Evolutionary conservation across 2,329 filamentous ascomycete genomes (phyloP), one percentile per base, ranked within the genome.

Genomic region (Penicillium thymicola): DNA sequence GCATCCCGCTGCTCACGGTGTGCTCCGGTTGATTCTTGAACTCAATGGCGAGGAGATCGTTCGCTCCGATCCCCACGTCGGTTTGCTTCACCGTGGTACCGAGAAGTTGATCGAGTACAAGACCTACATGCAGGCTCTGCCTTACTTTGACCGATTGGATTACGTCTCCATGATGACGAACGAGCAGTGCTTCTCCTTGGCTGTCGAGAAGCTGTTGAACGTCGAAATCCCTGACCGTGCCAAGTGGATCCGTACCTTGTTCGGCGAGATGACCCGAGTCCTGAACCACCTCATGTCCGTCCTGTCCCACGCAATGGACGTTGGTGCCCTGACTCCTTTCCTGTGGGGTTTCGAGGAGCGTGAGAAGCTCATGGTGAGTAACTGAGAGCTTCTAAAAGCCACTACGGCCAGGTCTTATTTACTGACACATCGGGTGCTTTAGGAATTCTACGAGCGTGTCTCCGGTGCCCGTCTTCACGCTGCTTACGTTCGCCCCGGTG

Each of bases 101-200:
- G 94, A 99, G 84, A 99, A 99, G 85, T 86, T 99, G 79, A 97
- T 97, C 79, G 94, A 99, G 83, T 99, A 99, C 85, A 97, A 96
- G 84, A 96, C 93, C 68, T 99, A 99, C 74, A 85, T 97, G 72
- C 94, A 99, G 82, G 94, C 94, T 56, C 82, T 99, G 72, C 94
- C 94, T 55, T 99, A 99, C 82, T 99, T 99, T 75, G 94, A 99
- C 79, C 91, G 94, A 68, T 83, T 99, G 76, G 94, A 99, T 79
- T 99, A 99, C 77, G 92, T 97, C 67, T 97, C 92, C 70, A 99
- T 99, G 95, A 99, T 99, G 94, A 99, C 94, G 71, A 99, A 99
- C 78, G 94, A 99, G 83, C 94, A 99, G 79, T 96, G 92, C 73
- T 99, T 91, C 78, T 86, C 92, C 37, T 84, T 99, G 65, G 94